phyloP scores from a whole-genome alignment of 192 early-diverging fungal genomes.

The Backusella circina region DNA sequence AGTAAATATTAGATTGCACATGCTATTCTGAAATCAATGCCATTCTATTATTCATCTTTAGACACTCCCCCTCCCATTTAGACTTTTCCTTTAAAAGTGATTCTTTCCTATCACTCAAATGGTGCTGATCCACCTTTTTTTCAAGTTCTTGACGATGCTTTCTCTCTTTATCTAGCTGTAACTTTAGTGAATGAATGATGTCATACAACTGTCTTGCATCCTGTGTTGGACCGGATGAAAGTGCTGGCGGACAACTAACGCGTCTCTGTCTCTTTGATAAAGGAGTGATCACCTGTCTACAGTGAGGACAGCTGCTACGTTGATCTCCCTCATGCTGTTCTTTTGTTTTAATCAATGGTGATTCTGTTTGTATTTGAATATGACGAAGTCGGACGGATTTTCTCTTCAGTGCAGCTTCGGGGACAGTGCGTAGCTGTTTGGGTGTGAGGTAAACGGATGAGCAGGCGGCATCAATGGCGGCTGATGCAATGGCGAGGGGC shows the following conservation, averaged over 20 bases:
- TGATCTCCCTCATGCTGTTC: not conserved
- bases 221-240: constrained; percentile 1
- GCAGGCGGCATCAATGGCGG: not conserved
- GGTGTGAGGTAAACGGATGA: not conserved
- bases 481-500: not conserved
- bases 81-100: constrained; percentile 32
- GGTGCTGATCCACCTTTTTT: constrained; percentile 35
- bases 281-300: not conserved
- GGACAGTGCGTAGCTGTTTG: not conserved
- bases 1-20: not conserved
- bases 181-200: constrained; percentile 19
- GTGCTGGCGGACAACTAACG: constrained; percentile 2
- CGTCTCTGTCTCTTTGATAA: not conserved
- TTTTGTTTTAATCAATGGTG: not conserved
- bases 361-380: constrained; percentile 21
- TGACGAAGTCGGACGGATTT: constrained; percentile 18
- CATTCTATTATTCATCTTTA: constrained; percentile 17
- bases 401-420: constrained; percentile 9
- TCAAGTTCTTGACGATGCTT: constrained; percentile 30
- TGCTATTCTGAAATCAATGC: not conserved
- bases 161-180: constrained; percentile 25
- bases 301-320: constrained; percentile 8
- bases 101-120: constrained; percentile 35
- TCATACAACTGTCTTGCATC: not conserved
- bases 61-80: constrained; percentile 25